These are phyloP conservation scores for Ganoderma leucocontextum DNA, from an alignment of 1,284 basidiomycete species.

Conservation along the genomic window DNA sequence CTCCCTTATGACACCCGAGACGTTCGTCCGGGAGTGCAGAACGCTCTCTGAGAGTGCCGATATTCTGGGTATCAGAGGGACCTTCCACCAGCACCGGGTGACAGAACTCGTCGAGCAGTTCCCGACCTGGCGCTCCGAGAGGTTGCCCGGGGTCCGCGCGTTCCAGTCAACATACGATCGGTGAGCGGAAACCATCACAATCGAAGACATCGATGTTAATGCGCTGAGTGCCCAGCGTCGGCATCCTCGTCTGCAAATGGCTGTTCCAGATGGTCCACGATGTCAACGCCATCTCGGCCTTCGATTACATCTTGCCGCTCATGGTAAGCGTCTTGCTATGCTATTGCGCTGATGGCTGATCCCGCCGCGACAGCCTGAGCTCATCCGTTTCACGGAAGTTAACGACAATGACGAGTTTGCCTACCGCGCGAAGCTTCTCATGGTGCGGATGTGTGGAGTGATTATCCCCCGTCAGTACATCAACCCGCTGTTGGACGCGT, in stretches of 20 bases:
- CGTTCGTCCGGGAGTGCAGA: slow-evolving; percentile 78
- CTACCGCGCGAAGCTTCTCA: slow-evolving; percentile 61
- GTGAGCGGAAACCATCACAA: slow-evolving; percentile 44
- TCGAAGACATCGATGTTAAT: background rate
- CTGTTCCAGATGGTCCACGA: slow-evolving; percentile 77
- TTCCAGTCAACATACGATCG: slow-evolving; percentile 87
- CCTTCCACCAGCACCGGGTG: slow-evolving; percentile 67
- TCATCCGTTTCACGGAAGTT: slow-evolving; percentile 80
- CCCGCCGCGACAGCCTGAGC: slow-evolving; percentile 59
- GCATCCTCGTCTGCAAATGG: slow-evolving; percentile 78
- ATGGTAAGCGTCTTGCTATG: slow-evolving; percentile 57
- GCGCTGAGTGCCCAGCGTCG: slow-evolving; percentile 55
- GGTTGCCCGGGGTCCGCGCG: slow-evolving; percentile 77
- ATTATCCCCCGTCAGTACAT: slow-evolving; percentile 67
- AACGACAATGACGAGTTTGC: slow-evolving; percentile 78
- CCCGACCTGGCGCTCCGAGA: slow-evolving; percentile 71
- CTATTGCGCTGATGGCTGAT: background rate
- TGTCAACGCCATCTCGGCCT: slow-evolving; percentile 75
- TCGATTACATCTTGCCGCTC: slow-evolving; percentile 83
- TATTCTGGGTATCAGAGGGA: slow-evolving; percentile 81
- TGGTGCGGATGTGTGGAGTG: slow-evolving; percentile 80
- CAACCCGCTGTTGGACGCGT: slow-evolving; percentile 64
- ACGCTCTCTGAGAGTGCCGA: slow-evolving; percentile 65
- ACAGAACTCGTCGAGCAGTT: slow-evolving; percentile 69
- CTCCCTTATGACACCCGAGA: slow-evolving; percentile 72